Evolutionary conservation across 768 basidiomycete species (phyloP), one percentile per base, ranked within the genome.

Genomic region (Chalciporus piperatus): DNA sequence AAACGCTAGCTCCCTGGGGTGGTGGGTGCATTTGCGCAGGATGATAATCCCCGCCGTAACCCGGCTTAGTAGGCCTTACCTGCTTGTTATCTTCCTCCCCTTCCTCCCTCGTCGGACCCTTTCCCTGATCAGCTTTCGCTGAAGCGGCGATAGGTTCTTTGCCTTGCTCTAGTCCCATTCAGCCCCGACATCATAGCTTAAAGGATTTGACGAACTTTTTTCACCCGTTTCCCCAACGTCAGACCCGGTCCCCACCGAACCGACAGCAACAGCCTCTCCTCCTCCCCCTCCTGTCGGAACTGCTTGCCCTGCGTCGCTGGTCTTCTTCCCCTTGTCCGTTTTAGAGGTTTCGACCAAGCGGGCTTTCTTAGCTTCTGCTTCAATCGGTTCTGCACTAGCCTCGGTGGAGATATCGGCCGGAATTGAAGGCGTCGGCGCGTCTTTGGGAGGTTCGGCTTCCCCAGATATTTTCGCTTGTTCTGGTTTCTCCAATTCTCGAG

Each of bases 21-120:
- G 58, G 66, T 23, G 66, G 66, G 25, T 70, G 67, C 40, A 69
- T 25, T 27, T 54, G 43, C 9, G 66, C 67, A 22, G 66, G 64
- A 39, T 70, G 69, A 40, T 68, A 68, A 7, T 54, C 59, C 2
- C 38, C 60, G 8, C 56, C 46, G 14, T 62, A 54, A 10, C 51
- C 60, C 25, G 20, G 37, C 20, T 37, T 27, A 2, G 40, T 10
- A 30, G 23, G 7, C 16, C 10, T 19, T 23, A n/a, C 44, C 17
- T 52, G 55, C 27, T 57, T 25, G 1, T 12, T 19, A 1, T 19
- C 55, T 40, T 38, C 55, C 22, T 50, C 47, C 17, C 27, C 43
- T n/a, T 16, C 30, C 9, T 23, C 48, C n/a, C 45, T 50, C n/a
- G 48, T 41, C 4, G 35, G 32, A 20, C 11, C 17, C 47, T 53